Conservation (phyloP, 2,329 filamentous ascomycete genomes). For the Fusarium equiseti region DNA sequence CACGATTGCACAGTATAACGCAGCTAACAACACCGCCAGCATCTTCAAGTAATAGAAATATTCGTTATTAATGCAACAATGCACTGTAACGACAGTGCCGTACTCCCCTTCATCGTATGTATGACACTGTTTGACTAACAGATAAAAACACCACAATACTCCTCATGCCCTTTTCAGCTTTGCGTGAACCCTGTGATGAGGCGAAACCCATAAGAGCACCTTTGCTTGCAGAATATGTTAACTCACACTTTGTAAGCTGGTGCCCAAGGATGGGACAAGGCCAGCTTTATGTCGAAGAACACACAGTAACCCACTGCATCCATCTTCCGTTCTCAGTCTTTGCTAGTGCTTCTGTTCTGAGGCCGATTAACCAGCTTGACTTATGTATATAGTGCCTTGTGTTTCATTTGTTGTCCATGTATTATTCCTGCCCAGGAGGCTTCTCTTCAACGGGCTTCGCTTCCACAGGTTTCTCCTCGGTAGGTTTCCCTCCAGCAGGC, state of each 20-base stretch:
- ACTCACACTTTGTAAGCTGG: slow-evolving; percentile 10
- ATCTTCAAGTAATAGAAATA: slow-evolving; percentile 11
- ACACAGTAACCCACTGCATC: slow-evolving; percentile 1
- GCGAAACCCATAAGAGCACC: slow-evolving; percentile 12
- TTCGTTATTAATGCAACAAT: slow-evolving; percentile 27
- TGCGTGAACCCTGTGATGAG: slow-evolving; percentile 1
- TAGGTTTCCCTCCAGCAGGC: slow-evolving; percentile 19
- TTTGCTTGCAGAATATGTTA: slow-evolving; percentile 6
- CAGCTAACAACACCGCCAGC: background rate
- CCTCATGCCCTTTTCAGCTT: background rate
- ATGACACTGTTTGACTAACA: slow-evolving; percentile 12
- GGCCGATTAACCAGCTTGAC: slow-evolving; percentile 12
- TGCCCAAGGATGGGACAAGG: background rate
- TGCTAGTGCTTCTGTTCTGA: slow-evolving; percentile 10
- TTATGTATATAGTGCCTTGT: slow-evolving; percentile 13
- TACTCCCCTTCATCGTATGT: slow-evolving; percentile 7
- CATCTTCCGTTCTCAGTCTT: slow-evolving; percentile 15
- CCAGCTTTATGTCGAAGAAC: slow-evolving; percentile 5
- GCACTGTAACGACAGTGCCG: slow-evolving; percentile 7
- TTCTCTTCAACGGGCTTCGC: slow-evolving; percentile 28
- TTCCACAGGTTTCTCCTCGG: slow-evolving; percentile 29
- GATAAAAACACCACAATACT: slow-evolving; percentile 2
- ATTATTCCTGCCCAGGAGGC: slow-evolving; percentile 15
- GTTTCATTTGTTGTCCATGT: slow-evolving; percentile 11
- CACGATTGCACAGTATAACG: background rate